These are phyloP conservation scores for Brasilioporus rufonigricans DNA, from an alignment of 768 basidiomycete genomes.

Conservation along the genomic window DNA sequence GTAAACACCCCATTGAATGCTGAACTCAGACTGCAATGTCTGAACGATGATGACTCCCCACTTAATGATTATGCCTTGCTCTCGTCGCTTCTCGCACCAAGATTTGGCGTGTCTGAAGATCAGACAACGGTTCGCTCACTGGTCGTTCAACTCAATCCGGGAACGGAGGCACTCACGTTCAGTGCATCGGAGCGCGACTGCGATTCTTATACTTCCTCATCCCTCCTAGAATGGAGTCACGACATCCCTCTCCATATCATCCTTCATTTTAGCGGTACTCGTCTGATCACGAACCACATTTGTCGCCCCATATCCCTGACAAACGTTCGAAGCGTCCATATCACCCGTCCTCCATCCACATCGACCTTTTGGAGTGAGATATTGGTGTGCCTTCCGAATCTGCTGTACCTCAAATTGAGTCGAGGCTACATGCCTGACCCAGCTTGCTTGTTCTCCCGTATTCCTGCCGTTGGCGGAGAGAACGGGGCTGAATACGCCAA, in stretches of 20 bases:
- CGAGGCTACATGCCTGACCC: neutral
- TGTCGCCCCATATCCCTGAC: neutral
- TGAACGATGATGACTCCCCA: neutral
- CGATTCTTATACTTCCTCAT: too few relatives aligned
- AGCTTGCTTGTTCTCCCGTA: neutral
- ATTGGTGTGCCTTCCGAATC: neutral
- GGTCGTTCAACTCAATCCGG: too few relatives aligned
- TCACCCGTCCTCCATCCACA: neutral
- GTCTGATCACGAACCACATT: neutral
- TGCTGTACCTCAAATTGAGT: slow-evolving; percentile 1
- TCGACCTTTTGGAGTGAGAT: slow-evolving; percentile 1
- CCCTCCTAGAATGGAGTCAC: too few relatives aligned
- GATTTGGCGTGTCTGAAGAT: neutral
- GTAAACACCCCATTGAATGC: too few relatives aligned
- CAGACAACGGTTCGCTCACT: neutral
- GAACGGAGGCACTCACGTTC: neutral
- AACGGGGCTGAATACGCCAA: neutral
- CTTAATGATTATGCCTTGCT: neutral
- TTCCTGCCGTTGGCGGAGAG: neutral
- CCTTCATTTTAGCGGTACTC: neutral
- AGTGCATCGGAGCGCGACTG: neutral
- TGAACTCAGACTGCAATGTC: too few relatives aligned
- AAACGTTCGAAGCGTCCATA: neutral
- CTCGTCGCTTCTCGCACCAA: neutral
- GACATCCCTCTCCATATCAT: neutral